A percentile compares a stretch with the other conserved stretches of the same genome.
phyloP scores from a whole-genome alignment of 2,329 filamentous ascomycete genomes.

The Pseudogymnoascus sp. region DNA sequence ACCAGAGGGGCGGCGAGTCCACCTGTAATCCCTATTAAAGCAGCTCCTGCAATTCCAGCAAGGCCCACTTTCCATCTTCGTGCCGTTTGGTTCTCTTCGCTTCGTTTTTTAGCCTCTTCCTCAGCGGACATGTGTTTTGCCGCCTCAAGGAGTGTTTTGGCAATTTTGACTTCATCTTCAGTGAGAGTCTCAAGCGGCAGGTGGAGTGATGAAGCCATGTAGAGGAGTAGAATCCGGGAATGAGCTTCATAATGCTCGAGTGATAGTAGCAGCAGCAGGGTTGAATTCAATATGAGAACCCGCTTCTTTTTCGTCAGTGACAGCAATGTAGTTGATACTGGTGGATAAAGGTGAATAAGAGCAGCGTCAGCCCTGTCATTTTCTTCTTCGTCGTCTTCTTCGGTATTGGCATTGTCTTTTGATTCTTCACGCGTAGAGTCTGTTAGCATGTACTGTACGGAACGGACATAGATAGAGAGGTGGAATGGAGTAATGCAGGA shows the following conservation, averaged over 20 bases:
- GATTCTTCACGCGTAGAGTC: constrained; percentile 20
- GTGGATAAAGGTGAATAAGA: constrained; percentile 48
- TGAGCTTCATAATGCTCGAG: constrained; percentile 72
- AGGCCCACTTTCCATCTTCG: constrained; percentile 88
- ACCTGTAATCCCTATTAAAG: constrained; percentile 64
- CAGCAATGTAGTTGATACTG: constrained; percentile 55
- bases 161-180: constrained; percentile 69
- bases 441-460: background rate
- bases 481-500: constrained; percentile 11
- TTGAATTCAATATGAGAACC: constrained; percentile 62
- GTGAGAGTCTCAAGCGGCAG: constrained; percentile 59
- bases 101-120: constrained; percentile 66
- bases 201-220: constrained; percentile 65
- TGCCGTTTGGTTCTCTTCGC: constrained; percentile 61
- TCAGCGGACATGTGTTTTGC: constrained; percentile 65
- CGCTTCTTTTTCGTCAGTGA: constrained; percentile 55
- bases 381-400: constrained; percentile 25
- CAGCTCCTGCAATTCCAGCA: constrained; percentile 79
- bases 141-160: constrained; percentile 65
- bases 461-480: background rate
- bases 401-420: constrained; percentile 19
- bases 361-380: constrained; percentile 44
- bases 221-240: constrained; percentile 64
- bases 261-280: constrained; percentile 67
- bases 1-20: constrained; percentile 72